Evolutionary conservation across 768 basidiomycete species (phyloP).

Genomic region (Polyporus arcularius): DNA sequence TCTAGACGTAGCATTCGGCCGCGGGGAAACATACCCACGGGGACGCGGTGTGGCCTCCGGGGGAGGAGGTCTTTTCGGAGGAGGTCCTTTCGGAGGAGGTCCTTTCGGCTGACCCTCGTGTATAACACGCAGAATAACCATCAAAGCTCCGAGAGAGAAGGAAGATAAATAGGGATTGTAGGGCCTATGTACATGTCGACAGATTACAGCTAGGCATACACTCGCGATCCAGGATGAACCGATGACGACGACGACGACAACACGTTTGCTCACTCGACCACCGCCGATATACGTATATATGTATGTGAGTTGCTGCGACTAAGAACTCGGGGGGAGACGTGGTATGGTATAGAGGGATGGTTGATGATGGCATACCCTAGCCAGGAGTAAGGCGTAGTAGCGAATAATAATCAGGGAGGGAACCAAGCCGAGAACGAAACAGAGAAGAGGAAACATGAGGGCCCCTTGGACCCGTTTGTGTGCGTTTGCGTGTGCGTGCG

Average conservation of each 20-base stretch:
- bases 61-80: too few relatives aligned
- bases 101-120: too few relatives aligned
- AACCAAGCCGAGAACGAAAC: background rate
- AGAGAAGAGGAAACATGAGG: background rate
- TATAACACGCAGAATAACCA: too few relatives aligned
- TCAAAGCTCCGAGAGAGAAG: background rate
- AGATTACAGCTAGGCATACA: conserved; percentile 23
- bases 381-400: conserved; percentile 1
- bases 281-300: conserved; percentile 4
- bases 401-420: background rate
- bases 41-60: too few relatives aligned
- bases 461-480: conserved; percentile 5
- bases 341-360: conserved; percentile 8
- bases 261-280: conserved; percentile 14
- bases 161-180: conserved; percentile 17
- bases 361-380: background rate
- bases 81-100: too few relatives aligned
- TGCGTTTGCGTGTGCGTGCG: background rate
- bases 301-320: background rate
- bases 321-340: background rate
- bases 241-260: background rate
- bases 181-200: conserved; percentile 16
- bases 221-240: conserved; percentile 13
- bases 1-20: too few relatives aligned
- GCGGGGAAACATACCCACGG: too few relatives aligned